These are phyloP conservation scores for Allantophomopsis cytisporea DNA, from an alignment of 2,329 filamentous ascomycete species.

Conservation along the genomic window DNA sequence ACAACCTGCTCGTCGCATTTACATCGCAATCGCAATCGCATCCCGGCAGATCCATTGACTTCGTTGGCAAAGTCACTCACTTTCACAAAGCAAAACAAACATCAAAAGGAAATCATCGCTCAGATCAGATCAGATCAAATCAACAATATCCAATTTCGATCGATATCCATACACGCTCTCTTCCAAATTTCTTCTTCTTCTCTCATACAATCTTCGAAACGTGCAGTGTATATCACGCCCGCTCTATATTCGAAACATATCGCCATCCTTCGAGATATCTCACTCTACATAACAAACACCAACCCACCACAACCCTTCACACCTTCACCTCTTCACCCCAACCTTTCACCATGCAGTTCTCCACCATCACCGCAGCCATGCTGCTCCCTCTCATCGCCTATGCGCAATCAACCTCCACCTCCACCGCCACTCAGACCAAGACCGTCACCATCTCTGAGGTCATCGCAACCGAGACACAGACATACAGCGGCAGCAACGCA, in stretches of 20 bases:
- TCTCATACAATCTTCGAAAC: neutral
- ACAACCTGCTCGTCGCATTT: too few relatives aligned
- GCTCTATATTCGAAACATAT: neutral
- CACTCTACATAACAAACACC: too few relatives aligned
- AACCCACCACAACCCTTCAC: too few relatives aligned
- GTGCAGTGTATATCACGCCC: neutral
- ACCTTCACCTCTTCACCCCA: too few relatives aligned
- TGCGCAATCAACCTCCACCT: conserved; percentile 25
- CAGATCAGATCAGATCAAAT: too few relatives aligned
- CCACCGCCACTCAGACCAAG: conserved; percentile 32
- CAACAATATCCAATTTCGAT: neutral
- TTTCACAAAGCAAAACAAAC: neutral
- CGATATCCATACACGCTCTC: neutral
- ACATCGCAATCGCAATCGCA: too few relatives aligned
- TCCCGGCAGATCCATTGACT: neutral
- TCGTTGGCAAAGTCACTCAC: conserved; percentile 1
- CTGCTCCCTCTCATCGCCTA: conserved; percentile 39
- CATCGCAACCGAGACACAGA: conserved; percentile 22
- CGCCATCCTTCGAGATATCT: neutral
- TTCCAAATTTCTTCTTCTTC: neutral
- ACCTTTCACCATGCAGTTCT: conserved; percentile 24
- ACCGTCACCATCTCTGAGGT: conserved; percentile 36
- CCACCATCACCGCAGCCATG: conserved; percentile 29
- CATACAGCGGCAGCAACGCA: conserved; percentile 19
- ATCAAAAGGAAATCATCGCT: too few relatives aligned